These are phyloP conservation scores for Podosphaera fusca DNA, from an alignment of 2,329 filamentous ascomycete species.

Conservation along the genomic window DNA sequence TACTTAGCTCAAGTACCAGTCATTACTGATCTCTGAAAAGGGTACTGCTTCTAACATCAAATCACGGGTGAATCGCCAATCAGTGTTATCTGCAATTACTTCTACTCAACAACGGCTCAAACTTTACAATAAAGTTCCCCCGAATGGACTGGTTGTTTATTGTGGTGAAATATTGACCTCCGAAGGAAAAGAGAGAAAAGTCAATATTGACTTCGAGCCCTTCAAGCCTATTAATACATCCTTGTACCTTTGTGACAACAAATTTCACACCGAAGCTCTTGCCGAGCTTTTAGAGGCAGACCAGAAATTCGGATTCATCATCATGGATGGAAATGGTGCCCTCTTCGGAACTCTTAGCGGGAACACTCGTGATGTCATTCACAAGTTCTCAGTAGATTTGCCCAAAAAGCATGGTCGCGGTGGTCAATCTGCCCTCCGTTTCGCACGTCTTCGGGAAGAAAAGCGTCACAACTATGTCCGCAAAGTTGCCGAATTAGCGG, in stretches of 20 bases:
- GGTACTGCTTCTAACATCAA: conserved; percentile 99
- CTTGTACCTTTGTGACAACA: conserved; percentile 98
- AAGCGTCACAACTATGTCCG: conserved; percentile 99
- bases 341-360: conserved; percentile 92
- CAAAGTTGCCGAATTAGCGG: conserved; percentile 91
- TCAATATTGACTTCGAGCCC: conserved; percentile 99
- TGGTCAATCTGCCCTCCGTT: conserved; percentile 98
- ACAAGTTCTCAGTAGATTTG: conserved; percentile 96
- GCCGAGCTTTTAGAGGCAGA: conserved; percentile 95
- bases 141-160: conserved; percentile 94
- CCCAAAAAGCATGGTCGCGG: conserved; percentile 99
- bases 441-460: conserved; percentile 95
- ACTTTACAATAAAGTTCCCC: conserved; percentile 95
- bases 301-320: conserved; percentile 97
- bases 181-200: conserved; percentile 97
- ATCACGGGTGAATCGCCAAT: conserved; percentile 95
- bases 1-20: not conserved
- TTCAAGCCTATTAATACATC: conserved; percentile 99
- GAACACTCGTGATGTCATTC: conserved; percentile 87
- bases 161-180: conserved; percentile 99
- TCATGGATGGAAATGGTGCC: conserved; percentile 98
- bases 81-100: conserved; percentile 91
- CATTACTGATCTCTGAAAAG: conserved; percentile 21
- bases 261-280: conserved; percentile 94
- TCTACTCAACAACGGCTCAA: conserved; percentile 98